Evolutionary conservation across 2,329 filamentous ascomycete genomes (phyloP).

Genomic region (Talaromyces sp.): DNA sequence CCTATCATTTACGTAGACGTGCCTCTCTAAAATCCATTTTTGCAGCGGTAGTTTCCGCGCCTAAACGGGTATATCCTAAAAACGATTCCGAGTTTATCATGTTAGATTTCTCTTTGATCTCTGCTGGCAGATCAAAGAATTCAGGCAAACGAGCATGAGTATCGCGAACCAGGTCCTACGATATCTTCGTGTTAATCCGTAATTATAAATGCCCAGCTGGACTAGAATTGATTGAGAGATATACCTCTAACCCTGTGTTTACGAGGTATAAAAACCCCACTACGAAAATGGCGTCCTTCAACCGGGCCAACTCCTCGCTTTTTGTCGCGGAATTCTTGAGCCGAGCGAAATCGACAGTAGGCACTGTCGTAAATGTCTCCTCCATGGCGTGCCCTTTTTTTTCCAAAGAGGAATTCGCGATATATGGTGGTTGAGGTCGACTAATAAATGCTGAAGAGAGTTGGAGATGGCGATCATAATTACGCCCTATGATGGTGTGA

Average conservation of each 20-base stretch:
- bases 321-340: conserved; percentile 20
- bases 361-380: background rate
- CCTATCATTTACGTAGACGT: background rate
- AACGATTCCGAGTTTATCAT: conserved; percentile 35
- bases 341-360: conserved; percentile 21
- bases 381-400: background rate
- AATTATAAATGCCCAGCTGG: background rate
- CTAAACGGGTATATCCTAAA: conserved; percentile 20
- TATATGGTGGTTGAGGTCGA: background rate
- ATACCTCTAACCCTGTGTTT: conserved; percentile 30
- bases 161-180: conserved; percentile 13
- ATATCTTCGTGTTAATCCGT: conserved; percentile 16
- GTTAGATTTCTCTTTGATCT: conserved; percentile 17
- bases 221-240: background rate
- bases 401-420: background rate
- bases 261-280: conserved; percentile 32
- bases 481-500: background rate
- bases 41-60: conserved; percentile 28
- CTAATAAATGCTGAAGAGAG: background rate
- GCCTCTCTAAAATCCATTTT: conserved; percentile 29
- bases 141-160: conserved; percentile 16
- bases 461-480: background rate
- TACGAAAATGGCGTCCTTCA: conserved; percentile 29
- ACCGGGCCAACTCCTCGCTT: conserved; percentile 17
- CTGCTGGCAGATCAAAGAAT: conserved; percentile 16